Evolutionary conservation across 495 filamentous ascomycete genomes (phyloP).

Genomic region (Penicillium verhagenii): DNA sequence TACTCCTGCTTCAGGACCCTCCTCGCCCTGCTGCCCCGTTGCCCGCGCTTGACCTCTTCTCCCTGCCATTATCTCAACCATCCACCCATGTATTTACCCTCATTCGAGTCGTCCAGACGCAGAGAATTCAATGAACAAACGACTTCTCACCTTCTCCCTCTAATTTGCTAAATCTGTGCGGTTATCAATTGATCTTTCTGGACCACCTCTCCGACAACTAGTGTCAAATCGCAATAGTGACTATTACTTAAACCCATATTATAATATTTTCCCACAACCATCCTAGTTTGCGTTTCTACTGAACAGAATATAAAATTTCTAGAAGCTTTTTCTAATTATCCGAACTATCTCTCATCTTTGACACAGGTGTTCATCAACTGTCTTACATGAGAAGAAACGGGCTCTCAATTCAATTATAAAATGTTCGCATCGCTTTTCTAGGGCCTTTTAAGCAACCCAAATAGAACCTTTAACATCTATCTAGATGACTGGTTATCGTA

Average conservation of each 20-base stretch:
- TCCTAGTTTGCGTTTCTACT: background rate
- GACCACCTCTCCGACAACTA: background rate
- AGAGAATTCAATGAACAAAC: conserved; percentile 12
- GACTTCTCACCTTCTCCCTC: background rate
- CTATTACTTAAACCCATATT: background rate
- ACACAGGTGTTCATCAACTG: background rate
- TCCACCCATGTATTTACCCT: conserved; percentile 36
- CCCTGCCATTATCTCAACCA: conserved; percentile 17
- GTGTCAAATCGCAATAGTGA: background rate
- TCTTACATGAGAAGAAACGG: too few relatives aligned
- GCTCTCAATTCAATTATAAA: too few relatives aligned
- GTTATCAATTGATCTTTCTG: conserved; percentile 19
- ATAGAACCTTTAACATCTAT: too few relatives aligned
- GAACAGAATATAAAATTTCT: background rate
- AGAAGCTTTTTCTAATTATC: background rate
- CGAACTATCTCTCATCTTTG: background rate
- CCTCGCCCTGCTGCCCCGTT: conserved; percentile 14
- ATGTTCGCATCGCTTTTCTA: background rate
- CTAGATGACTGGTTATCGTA: background rate
- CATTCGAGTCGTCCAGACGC: conserved; percentile 37
- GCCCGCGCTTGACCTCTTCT: background rate
- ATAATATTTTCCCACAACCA: conserved; percentile 9
- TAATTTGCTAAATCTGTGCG: background rate
- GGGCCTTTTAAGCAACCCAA: background rate
- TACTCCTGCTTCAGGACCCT: conserved; percentile 5